phyloP scores from a whole-genome alignment of 345 rosid species.

The Microcos paniculata region DNA sequence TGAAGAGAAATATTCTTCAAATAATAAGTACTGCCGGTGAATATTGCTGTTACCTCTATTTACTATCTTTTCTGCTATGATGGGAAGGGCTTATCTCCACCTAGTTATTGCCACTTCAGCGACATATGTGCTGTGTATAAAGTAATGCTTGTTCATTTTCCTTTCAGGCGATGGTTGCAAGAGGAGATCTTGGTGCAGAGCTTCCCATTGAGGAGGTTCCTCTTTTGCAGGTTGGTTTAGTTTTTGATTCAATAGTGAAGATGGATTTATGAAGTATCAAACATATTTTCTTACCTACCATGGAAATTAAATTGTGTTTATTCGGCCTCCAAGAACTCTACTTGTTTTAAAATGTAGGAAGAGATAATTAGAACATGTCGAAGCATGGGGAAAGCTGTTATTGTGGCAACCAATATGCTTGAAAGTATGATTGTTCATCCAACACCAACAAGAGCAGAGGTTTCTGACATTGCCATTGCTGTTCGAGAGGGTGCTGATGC shows the following conservation, averaged over 20 bases:
- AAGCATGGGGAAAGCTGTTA: constrained; percentile 99
- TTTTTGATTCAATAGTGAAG: constrained; percentile 19
- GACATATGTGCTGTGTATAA: constrained; percentile 3
- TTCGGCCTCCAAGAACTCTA: background rate
- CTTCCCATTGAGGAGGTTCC: constrained; percentile 99
- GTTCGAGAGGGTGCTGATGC: constrained; percentile 99
- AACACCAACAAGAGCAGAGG: constrained; percentile 97
- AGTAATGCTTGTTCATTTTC: constrained; percentile 11
- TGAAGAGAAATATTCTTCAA: background rate
- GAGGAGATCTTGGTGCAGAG: constrained; percentile 99
- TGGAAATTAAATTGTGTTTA: constrained; percentile 15
- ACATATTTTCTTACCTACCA: constrained; percentile 10
- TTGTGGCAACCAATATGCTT: constrained; percentile 98
- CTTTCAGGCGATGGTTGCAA: constrained; percentile 95
- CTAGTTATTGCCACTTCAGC: constrained; percentile 4
- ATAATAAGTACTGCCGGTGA: background rate
- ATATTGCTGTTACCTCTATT: background rate
- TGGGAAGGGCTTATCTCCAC: background rate
- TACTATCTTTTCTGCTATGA: background rate
- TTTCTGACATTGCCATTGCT: constrained; percentile 97
- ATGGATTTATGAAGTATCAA: constrained; percentile 12
- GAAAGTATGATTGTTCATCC: constrained; percentile 99
- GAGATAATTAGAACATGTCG: constrained; percentile 86
- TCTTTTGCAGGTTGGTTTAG: constrained; percentile 73
- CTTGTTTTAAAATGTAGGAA: constrained; percentile 50